Percentiles rank a stretch among this genome's conserved stretches.
These are phyloP conservation scores for Colletotrichum simmondsii DNA, from an alignment of 2,329 filamentous ascomycete genomes.

Conservation along the genomic window DNA sequence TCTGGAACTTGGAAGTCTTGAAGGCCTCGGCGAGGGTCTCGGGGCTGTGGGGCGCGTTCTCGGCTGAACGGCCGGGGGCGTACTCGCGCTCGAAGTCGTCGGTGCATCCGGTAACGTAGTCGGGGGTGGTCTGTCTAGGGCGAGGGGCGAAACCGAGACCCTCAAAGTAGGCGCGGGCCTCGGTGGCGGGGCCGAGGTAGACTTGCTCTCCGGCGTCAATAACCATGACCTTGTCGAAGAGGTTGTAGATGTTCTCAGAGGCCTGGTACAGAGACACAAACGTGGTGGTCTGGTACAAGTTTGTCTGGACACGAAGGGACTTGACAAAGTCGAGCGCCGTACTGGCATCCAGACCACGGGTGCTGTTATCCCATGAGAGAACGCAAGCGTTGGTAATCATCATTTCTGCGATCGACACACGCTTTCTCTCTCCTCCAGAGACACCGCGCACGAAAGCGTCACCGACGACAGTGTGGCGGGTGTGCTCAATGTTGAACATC, in stretches of 20 bases:
- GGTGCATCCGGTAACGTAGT: constrained; percentile 85
- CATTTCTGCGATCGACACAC: constrained; percentile 85
- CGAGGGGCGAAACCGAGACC: constrained; percentile 79
- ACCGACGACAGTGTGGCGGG: constrained; percentile 84
- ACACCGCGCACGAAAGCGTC: constrained; percentile 84
- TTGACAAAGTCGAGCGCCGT: constrained; percentile 75
- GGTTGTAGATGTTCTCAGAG: constrained; percentile 81
- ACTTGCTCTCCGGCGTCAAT: constrained; percentile 81
- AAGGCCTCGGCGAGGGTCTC: constrained; percentile 78
- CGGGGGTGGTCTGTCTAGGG: constrained; percentile 82
- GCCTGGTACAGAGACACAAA: constrained; percentile 91
- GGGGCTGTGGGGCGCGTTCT: constrained; percentile 75
- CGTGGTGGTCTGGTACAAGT: constrained; percentile 85
- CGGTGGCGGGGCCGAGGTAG: constrained; percentile 76
- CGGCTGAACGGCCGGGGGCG: constrained; percentile 71
- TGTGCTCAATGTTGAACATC: constrained; percentile 96
- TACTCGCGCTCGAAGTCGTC: constrained; percentile 87
- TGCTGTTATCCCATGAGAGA: constrained; percentile 81
- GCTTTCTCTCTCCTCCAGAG: constrained; percentile 82
- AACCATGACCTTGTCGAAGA: constrained; percentile 87
- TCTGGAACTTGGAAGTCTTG: constrained; percentile 69
- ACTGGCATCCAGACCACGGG: constrained; percentile 74
- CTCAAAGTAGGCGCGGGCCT: constrained; percentile 81
- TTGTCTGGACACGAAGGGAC: constrained; percentile 82
- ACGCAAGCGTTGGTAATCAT: constrained; percentile 80